These are phyloP conservation scores for Phytopythium aichiense DNA, from an alignment of 352 stramenopile species.

Conservation along the genomic window DNA sequence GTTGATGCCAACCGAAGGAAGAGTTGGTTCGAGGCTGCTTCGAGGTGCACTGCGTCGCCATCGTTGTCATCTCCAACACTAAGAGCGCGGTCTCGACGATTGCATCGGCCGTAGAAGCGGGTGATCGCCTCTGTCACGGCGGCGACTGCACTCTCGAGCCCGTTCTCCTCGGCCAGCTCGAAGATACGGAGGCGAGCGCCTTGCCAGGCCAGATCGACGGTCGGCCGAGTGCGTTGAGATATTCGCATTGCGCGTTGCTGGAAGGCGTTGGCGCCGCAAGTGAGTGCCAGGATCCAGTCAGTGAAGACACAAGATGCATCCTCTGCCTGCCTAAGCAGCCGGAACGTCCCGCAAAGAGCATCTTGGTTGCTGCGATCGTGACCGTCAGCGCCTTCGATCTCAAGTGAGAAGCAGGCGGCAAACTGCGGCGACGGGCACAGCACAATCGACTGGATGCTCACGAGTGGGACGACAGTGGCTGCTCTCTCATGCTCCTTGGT, in stretches of 20 bases:
- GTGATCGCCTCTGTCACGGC: conserved; percentile 10
- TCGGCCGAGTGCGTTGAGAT: not conserved
- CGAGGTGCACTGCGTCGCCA: not conserved
- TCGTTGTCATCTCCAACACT: not conserved
- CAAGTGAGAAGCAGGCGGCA: not conserved
- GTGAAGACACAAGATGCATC: conserved; percentile 8
- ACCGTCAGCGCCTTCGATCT: not conserved
- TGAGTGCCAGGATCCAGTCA: conserved; percentile 35
- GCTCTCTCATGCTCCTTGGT: not conserved
- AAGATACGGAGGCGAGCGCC: conserved; percentile 38
- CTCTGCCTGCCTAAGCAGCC: not conserved
- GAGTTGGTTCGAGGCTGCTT: not conserved
- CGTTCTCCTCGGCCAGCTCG: conserved; percentile 19
- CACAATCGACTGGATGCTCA: not conserved
- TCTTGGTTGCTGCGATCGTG: not conserved
- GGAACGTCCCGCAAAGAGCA: not conserved
- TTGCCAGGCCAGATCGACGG: conserved; percentile 34
- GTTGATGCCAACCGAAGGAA: not conserved
- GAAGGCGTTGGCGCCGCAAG: conserved; percentile 34
- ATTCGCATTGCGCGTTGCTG: conserved; percentile 16
- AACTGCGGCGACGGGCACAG: not conserved
- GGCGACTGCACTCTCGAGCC: conserved; percentile 14
- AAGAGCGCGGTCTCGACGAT: not conserved
- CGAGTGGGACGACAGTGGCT: not conserved
- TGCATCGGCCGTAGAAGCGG: not conserved